Percentiles rank a stretch among this genome's conserved stretches.
phyloP scores from a whole-genome alignment of 164 flowering plant species.

The Stephania cephalantha region DNA sequence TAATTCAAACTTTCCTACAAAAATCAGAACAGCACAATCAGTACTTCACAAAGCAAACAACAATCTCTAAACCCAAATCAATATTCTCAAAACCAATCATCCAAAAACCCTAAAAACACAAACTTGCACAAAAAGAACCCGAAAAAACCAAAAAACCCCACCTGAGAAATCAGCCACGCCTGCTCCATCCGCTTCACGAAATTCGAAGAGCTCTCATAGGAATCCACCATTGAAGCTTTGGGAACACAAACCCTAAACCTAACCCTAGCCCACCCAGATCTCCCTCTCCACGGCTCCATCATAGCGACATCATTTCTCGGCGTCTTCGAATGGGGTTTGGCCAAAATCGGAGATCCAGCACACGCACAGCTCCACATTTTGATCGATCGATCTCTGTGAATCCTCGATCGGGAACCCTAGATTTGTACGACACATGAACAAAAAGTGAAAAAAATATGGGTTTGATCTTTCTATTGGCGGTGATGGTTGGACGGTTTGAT shows the following conservation, averaged over 20 bases:
- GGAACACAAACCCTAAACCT: constrained; percentile 18
- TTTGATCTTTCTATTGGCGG: neutral
- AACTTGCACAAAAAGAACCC: neutral
- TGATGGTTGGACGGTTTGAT: neutral
- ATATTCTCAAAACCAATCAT: neutral
- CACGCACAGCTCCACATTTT: constrained; percentile 19
- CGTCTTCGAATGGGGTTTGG: constrained; percentile 2
- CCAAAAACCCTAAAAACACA: constrained; percentile 1
- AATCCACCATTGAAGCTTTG: constrained; percentile 63
- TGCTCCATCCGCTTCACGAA: constrained; percentile 66
- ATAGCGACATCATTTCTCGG: neutral
- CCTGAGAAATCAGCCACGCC: constrained; percentile 80
- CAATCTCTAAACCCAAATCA: neutral
- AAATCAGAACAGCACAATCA: neutral
- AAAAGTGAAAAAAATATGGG: neutral
- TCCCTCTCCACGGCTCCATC: neutral
- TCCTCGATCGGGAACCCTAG: neutral
- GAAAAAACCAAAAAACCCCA: constrained; percentile 10
- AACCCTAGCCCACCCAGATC: constrained; percentile 5
- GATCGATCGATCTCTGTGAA: neutral
- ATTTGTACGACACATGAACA: neutral
- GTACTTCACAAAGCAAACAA: neutral
- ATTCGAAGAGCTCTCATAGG: constrained; percentile 57
- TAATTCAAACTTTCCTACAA: neutral
- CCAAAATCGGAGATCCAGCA: constrained; percentile 11